Evolutionary conservation across 2,329 filamentous ascomycete species (phyloP).

Genomic region (Kalmusia sp.): DNA sequence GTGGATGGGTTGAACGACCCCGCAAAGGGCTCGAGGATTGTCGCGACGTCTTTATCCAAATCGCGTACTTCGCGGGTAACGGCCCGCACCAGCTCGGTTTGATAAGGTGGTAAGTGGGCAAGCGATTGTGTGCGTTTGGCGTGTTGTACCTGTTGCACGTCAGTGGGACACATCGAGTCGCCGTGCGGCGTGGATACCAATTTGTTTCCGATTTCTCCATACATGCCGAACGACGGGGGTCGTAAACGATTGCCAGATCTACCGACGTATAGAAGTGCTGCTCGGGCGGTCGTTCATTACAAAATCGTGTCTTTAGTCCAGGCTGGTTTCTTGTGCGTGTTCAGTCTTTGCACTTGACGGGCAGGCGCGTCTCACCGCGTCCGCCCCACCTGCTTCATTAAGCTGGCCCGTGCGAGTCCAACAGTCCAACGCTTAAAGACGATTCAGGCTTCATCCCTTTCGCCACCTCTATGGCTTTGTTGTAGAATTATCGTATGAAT

Average conservation of each 20-base stretch:
- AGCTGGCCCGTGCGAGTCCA: background rate
- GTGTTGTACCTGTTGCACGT: conserved; percentile 76
- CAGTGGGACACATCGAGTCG: background rate
- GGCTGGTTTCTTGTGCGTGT: too few relatives aligned
- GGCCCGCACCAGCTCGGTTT: conserved; percentile 86
- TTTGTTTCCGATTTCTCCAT: conserved; percentile 87
- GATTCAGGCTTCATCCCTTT: too few relatives aligned
- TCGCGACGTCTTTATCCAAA: conserved; percentile 82
- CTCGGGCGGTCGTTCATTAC: background rate
- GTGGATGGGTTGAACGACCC: conserved; percentile 84
- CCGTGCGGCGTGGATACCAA: conserved; percentile 62
- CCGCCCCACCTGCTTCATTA: background rate
- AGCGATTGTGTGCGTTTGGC: conserved; percentile 93
- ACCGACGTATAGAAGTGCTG: background rate
- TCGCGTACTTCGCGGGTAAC: conserved; percentile 93
- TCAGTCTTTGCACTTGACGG: background rate
- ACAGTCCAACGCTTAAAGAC: too few relatives aligned
- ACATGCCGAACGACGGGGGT: conserved; percentile 63
- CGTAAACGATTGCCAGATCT: too few relatives aligned
- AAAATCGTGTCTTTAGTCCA: too few relatives aligned
- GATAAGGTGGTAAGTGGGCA: conserved; percentile 85
- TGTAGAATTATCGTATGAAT: too few relatives aligned
- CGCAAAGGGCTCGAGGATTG: conserved; percentile 81
- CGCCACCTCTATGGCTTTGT: background rate
- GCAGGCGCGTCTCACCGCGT: background rate